A percentile compares a stretch with the other conserved stretches of the same genome.
Evolutionary conservation across 768 basidiomycete genomes (phyloP).

Genomic region (Hydnomerulius pinastri): DNA sequence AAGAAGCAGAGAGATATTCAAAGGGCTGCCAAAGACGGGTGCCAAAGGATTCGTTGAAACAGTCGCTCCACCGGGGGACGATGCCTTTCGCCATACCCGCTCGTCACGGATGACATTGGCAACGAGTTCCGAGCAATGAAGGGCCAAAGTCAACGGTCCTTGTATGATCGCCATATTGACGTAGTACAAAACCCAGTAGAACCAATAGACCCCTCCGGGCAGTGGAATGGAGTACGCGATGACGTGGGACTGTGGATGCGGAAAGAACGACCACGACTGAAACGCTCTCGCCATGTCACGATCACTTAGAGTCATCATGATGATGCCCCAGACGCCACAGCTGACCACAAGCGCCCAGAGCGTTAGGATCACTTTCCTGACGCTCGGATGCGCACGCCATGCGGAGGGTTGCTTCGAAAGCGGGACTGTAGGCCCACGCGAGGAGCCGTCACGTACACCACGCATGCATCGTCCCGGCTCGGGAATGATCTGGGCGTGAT

Average conservation of each 20-base stretch:
- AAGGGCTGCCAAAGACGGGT: conserved; percentile 19
- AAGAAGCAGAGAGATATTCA: conserved; percentile 16
- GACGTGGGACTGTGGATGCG: conserved; percentile 15
- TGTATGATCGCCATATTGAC: conserved; percentile 27
- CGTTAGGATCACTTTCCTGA: conserved; percentile 22
- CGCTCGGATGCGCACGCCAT: conserved; percentile 26
- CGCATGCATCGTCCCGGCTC: conserved; percentile 27
- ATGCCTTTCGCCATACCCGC: conserved; percentile 26
- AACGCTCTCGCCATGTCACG: conserved; percentile 1
- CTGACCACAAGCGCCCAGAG: conserved; percentile 25
- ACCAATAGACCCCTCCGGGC: conserved; percentile 12
- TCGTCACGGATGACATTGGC: conserved; percentile 32
- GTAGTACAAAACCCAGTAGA: conserved; percentile 27
- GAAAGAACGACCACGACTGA: conserved; percentile 30
- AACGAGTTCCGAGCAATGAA: conserved; percentile 31
- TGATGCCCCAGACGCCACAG: conserved; percentile 25
- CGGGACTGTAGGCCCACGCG: conserved; percentile 15
- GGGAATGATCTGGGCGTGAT: conserved; percentile 22
- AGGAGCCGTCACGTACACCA: conserved; percentile 12
- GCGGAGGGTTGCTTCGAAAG: conserved; percentile 25
- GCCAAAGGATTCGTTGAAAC: conserved; percentile 21
- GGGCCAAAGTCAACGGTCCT: conserved; percentile 28
- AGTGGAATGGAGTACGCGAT: conserved; percentile 26
- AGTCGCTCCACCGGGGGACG: conserved; percentile 14
- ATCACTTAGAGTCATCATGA: conserved; percentile 8